Evolutionary conservation across 306 rosid genomes (phyloP).

Genomic region (Nissolia schottii): DNA sequence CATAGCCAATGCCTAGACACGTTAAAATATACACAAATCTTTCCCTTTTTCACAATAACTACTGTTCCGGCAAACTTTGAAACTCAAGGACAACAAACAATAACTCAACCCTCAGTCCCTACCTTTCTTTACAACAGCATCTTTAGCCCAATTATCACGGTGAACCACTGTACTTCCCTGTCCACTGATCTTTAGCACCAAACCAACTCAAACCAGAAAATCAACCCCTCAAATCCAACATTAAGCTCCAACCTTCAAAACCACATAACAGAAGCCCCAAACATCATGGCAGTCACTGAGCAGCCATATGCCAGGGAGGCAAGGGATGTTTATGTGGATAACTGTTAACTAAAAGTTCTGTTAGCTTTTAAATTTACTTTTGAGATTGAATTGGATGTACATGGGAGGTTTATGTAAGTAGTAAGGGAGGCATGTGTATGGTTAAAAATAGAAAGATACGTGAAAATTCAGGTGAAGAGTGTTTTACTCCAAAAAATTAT

Average conservation of each 20-base stretch:
- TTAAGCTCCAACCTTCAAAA: neutral
- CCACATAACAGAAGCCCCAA: neutral
- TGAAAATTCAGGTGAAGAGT: too few relatives aligned
- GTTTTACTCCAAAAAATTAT: neutral
- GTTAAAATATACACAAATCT: neutral
- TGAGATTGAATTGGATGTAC: too few relatives aligned
- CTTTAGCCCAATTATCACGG: neutral
- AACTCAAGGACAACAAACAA: neutral
- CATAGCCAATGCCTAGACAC: neutral
- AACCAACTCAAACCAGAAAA: neutral
- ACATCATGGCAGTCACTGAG: too few relatives aligned
- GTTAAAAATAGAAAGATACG: too few relatives aligned
- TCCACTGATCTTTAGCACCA: neutral
- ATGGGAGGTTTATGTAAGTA: too few relatives aligned
- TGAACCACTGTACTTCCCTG: neutral
- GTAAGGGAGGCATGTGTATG: too few relatives aligned
- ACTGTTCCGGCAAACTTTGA: neutral
- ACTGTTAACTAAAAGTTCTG: too few relatives aligned
- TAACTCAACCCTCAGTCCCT: neutral
- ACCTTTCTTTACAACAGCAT: neutral
- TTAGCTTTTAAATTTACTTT: too few relatives aligned
- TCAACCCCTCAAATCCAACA: neutral
- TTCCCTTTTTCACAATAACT: too few relatives aligned
- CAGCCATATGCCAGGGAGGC: too few relatives aligned
- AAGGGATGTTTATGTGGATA: too few relatives aligned